Percentiles rank a stretch among this genome's conserved stretches.
Conservation (phyloP, 2,329 filamentous ascomycete genomes). For the Trichothecium roseum region DNA sequence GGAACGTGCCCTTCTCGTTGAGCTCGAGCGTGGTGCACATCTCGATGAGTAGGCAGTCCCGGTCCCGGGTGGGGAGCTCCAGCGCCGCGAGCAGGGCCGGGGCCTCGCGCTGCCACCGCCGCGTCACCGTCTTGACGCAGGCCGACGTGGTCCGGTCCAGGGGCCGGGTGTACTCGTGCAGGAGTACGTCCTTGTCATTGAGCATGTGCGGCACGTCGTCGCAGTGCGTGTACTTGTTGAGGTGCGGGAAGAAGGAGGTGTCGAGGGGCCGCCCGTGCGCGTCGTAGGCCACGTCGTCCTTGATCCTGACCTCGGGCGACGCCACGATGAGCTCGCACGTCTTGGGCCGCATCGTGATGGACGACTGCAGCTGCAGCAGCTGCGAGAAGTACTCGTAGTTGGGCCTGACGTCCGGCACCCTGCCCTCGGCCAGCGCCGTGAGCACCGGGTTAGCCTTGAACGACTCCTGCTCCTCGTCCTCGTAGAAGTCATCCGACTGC, state of each 20-base stretch:
- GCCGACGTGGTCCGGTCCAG: constrained; percentile 45
- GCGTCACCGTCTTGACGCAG: constrained; percentile 40
- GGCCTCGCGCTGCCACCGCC: constrained; percentile 48
- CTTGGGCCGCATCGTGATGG: constrained; percentile 44
- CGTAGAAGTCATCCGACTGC: constrained; percentile 45
- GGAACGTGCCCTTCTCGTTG: constrained; percentile 46
- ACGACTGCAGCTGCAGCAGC: constrained; percentile 41
- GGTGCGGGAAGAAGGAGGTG: constrained; percentile 41
- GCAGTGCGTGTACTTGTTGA: constrained; percentile 42
- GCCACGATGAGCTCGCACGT: constrained; percentile 49
- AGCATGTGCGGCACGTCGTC: constrained; percentile 39
- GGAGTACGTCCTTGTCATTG: constrained; percentile 39
- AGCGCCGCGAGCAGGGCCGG: constrained; percentile 45
- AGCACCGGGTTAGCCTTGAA: constrained; percentile 58
- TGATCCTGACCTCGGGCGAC: constrained; percentile 39
- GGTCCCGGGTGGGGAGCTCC: constrained; percentile 34
- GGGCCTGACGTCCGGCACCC: constrained; percentile 46
- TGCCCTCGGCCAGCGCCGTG: constrained; percentile 46
- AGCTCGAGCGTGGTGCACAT: constrained; percentile 52
- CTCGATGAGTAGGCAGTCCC: constrained; percentile 48
- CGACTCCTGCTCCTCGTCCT: constrained; percentile 35
- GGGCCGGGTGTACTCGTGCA: constrained; percentile 48
- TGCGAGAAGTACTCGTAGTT: constrained; percentile 53
- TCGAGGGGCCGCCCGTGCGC: constrained; percentile 32
- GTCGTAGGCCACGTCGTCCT: constrained; percentile 35